Conservation (phyloP, 2,329 filamentous ascomycete genomes). For the Coniochaeta sp. region DNA sequence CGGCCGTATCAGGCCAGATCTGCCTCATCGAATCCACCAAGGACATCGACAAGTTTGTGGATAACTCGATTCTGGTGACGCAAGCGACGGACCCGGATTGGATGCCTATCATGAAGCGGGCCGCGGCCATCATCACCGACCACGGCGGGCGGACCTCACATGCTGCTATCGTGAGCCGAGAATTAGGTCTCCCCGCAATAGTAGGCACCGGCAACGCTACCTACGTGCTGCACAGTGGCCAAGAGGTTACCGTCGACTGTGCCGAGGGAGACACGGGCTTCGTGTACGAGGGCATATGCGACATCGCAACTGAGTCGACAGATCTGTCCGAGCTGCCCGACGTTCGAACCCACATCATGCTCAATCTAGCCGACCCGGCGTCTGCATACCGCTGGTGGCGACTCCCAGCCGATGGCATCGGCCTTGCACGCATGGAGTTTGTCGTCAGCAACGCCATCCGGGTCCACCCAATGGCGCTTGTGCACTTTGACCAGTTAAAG, state of each 20-base stretch:
- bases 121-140: conserved; percentile 27
- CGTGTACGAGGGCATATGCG: conserved; percentile 25
- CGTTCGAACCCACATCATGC: conserved; percentile 24
- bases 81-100: conserved; percentile 27
- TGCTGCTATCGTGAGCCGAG: conserved; percentile 31
- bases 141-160: conserved; percentile 28
- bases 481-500: conserved; percentile 22
- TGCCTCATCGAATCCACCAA: conserved; percentile 22
- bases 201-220: conserved; percentile 27
- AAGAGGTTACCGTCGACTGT: conserved; percentile 29
- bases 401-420: conserved; percentile 28
- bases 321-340: conserved; percentile 17
- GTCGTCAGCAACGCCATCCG: conserved; percentile 27
- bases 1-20: conserved; percentile 22
- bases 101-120: conserved; percentile 29
- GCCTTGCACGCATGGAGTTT: conserved; percentile 31
- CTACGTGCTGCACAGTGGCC: conserved; percentile 25
- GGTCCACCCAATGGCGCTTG: conserved; percentile 27
- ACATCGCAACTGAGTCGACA: conserved; percentile 22
- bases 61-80: conserved; percentile 25
- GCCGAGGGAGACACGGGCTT: conserved; percentile 27
- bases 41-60: conserved; percentile 23
- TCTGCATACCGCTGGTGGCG: conserved; percentile 31
- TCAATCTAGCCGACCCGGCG: conserved; percentile 28
- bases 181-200: conserved; percentile 27